A percentile compares a stretch with the other conserved stretches of the same genome.
phyloP scores from a whole-genome alignment of 2,329 filamentous ascomycete species.

The Rutstroemia sp. region DNA sequence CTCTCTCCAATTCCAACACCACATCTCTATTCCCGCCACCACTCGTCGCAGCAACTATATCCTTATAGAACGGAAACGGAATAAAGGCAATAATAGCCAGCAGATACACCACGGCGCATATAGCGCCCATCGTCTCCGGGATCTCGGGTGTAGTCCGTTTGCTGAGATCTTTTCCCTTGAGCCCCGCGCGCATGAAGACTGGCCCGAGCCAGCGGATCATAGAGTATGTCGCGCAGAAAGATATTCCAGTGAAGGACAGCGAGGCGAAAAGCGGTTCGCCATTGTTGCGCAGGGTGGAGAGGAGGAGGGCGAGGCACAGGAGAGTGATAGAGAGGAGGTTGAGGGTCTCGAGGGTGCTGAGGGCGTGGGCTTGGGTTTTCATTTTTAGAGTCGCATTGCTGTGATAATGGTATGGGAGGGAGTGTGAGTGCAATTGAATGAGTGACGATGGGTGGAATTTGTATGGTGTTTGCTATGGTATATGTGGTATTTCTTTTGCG shows the following conservation, averaged over 20 bases:
- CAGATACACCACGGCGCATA: conserved; percentile 89
- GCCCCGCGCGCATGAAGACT: conserved; percentile 78
- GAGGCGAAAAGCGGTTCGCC: conserved; percentile 87
- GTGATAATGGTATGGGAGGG: background rate
- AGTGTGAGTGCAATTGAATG: background rate
- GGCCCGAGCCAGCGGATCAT: conserved; percentile 91
- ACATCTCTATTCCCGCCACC: conserved; percentile 89
- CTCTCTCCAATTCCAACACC: conserved; percentile 43
- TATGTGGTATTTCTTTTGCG: background rate
- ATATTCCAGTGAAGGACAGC: conserved; percentile 76
- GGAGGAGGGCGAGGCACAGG: conserved; percentile 65
- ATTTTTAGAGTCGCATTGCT: background rate
- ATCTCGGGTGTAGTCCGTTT: conserved; percentile 71
- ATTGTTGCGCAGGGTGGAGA: conserved; percentile 72
- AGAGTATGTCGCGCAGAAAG: conserved; percentile 74
- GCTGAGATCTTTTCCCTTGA: conserved; percentile 84
- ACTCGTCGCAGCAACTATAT: conserved; percentile 90
- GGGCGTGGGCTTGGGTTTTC: conserved; percentile 24
- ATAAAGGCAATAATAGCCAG: conserved; percentile 86
- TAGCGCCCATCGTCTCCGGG: conserved; percentile 92
- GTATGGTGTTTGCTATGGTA: background rate
- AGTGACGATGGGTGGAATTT: no score
- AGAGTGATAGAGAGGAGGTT: conserved; percentile 54
- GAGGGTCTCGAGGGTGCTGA: conserved; percentile 45
- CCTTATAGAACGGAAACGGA: conserved; percentile 96